Percentiles rank a stretch among this genome's conserved stretches.
phyloP scores from a whole-genome alignment of 1,139 yeast species.

The Hyphopichia pseudoburtonii region DNA sequence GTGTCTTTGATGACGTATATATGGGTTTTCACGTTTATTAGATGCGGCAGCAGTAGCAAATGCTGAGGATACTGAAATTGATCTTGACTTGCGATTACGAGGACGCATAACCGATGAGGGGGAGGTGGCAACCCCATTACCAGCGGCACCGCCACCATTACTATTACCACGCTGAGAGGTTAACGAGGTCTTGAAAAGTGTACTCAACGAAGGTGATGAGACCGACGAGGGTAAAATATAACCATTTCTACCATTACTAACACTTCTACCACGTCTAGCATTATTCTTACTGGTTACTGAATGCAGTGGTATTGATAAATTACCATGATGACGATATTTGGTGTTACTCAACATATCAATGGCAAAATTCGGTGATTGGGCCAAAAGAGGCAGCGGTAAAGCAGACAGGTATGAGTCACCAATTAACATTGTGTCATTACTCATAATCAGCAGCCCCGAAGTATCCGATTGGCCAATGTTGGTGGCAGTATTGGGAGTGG shows the following conservation, averaged over 20 bases:
- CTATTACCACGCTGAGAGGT: not conserved
- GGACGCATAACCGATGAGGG: not conserved
- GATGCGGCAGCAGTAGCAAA: not conserved
- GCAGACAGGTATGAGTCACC: not conserved
- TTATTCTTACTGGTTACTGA: too few species aligned
- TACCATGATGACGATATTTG: too few species aligned
- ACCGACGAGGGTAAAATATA: conserved; percentile 12
- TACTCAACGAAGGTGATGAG: conserved; percentile 14
- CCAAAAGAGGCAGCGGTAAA: not conserved
- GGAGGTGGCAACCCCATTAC: not conserved
- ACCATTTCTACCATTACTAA: too few species aligned
- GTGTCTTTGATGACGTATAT: not conserved
- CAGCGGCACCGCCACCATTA: not conserved
- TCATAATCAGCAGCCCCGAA: too few species aligned
- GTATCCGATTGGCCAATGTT: too few species aligned
- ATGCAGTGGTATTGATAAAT: too few species aligned
- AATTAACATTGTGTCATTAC: not conserved
- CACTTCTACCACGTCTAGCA: too few species aligned
- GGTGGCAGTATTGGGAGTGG: not conserved
- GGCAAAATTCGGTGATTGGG: not conserved
- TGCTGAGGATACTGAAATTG: not conserved
- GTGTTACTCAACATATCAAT: too few species aligned
- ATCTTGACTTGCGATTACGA: conserved; percentile 1
- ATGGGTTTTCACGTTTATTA: too few species aligned
- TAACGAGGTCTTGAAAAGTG: conserved; percentile 11